These are phyloP conservation scores for Eutrema yunnanense DNA, from an alignment of 345 rosid genomes.

Conservation along the genomic window DNA sequence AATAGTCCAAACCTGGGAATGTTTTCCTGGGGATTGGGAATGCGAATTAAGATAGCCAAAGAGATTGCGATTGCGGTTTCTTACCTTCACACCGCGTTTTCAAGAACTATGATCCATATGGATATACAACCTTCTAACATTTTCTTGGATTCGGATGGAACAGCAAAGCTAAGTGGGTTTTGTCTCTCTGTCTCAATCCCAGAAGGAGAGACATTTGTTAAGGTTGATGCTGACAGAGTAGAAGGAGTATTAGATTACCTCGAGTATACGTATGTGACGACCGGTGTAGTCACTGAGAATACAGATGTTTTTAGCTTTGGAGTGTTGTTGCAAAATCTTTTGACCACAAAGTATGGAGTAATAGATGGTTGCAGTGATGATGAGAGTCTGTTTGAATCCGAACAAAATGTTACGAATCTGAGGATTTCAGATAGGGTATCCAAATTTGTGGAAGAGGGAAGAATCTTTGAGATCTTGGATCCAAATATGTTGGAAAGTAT, in stretches of 20 bases:
- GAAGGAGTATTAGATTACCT: constrained; percentile 21
- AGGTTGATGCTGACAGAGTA: constrained; percentile 24
- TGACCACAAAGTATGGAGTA: neutral
- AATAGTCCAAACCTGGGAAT: neutral
- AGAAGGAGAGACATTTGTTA: constrained; percentile 24
- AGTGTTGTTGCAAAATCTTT: constrained; percentile 21
- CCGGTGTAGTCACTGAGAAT: constrained; percentile 15
- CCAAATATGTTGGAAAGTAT: neutral
- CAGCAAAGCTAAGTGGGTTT: constrained; percentile 23
- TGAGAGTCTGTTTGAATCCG: constrained; percentile 14
- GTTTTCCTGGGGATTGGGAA: neutral
- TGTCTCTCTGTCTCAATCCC: constrained; percentile 18
- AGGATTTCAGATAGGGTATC: constrained; percentile 21
- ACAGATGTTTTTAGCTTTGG: constrained; percentile 26
- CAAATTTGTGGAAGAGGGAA: constrained; percentile 12
- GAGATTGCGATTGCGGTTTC: constrained; percentile 25
- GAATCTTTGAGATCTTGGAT: constrained; percentile 19
- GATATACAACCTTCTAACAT: constrained; percentile 24
- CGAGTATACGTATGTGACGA: constrained; percentile 4
- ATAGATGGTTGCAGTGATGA: constrained; percentile 16
- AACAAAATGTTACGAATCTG: constrained; percentile 6
- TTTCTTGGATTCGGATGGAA: constrained; percentile 17
- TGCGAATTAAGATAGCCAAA: constrained; percentile 6
- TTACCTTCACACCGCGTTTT: constrained; percentile 21
- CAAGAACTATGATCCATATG: constrained; percentile 21